Evolutionary conservation across 768 basidiomycete species (phyloP).

Genomic region (Tremella fuciformis): DNA sequence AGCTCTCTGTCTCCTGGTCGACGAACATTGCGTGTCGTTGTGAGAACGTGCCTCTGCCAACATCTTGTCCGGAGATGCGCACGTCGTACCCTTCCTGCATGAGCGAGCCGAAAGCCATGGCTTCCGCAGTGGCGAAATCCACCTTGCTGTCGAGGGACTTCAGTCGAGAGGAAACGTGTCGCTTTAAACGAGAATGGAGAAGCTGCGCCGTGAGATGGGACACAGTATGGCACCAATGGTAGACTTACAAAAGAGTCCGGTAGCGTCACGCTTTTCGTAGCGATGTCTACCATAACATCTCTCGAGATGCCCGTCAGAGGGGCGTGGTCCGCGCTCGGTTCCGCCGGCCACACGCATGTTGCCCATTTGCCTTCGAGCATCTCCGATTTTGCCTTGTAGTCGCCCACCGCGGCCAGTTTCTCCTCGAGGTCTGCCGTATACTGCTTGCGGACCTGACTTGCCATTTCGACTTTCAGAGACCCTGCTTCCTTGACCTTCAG

Average conservation of each 20-base stretch:
- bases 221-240: not conserved
- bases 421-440: constrained; percentile 67
- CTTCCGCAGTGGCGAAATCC: constrained; percentile 89
- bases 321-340: constrained; percentile 57
- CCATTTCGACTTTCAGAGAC: constrained; percentile 57
- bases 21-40: constrained; percentile 90
- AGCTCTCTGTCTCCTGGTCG: constrained; percentile 76
- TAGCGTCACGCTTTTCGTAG: constrained; percentile 64
- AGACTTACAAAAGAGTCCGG: constrained; percentile 65
- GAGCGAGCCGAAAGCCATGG: constrained; percentile 80
- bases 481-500: constrained; percentile 55
- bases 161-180: constrained; percentile 76
- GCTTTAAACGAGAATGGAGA: constrained; percentile 70
- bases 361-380: constrained; percentile 70
- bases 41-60: constrained; percentile 85
- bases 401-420: constrained; percentile 59
- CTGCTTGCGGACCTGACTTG: constrained; percentile 58
- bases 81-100: constrained; percentile 79
- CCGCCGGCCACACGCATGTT: constrained; percentile 63
- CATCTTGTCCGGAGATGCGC: constrained; percentile 88
- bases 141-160: constrained; percentile 70
- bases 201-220: constrained; percentile 56
- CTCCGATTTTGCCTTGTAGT: constrained; percentile 57
- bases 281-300: constrained; percentile 61
- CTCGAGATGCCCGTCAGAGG: constrained; percentile 68